phyloP scores from a whole-genome alignment of 169 alveolate species.

The Cyclospora cayetanensis region DNA sequence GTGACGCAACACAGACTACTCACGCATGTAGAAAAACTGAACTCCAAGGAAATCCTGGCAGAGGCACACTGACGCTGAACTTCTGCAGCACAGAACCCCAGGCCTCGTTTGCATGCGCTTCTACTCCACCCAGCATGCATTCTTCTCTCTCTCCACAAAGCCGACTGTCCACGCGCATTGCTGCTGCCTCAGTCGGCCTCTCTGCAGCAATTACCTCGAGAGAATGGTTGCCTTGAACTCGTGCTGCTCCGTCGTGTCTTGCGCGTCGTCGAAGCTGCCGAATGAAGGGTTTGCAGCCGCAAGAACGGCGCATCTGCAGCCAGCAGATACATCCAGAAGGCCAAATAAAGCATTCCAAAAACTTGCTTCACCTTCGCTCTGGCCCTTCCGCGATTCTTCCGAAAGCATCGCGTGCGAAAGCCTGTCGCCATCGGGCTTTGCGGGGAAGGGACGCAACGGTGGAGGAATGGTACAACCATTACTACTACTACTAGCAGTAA shows the following conservation, averaged over 20 bases:
- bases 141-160: background rate
- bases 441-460: no score
- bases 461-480: no score
- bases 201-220: constrained; percentile 77
- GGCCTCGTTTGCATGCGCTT: background rate
- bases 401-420: no score
- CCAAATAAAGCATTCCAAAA: no score
- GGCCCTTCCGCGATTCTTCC: no score
- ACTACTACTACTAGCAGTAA: no score
- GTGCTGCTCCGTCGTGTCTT: constrained; percentile 97
- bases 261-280: constrained; percentile 97
- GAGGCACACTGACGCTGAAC: background rate
- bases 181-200: no score
- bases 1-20: background rate
- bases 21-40: background rate
- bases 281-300: constrained; percentile 99
- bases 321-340: no score
- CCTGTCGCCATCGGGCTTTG: no score
- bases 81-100: background rate
- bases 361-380: no score
- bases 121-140: background rate
- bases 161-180: no score
- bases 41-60: background rate
- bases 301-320: constrained; percentile 97
- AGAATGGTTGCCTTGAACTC: constrained; percentile 98